A percentile compares a stretch with the other conserved stretches of the same genome.
Evolutionary conservation across 2,329 filamentous ascomycete genomes (phyloP).

Genomic region (Aureobasidium namibiae): DNA sequence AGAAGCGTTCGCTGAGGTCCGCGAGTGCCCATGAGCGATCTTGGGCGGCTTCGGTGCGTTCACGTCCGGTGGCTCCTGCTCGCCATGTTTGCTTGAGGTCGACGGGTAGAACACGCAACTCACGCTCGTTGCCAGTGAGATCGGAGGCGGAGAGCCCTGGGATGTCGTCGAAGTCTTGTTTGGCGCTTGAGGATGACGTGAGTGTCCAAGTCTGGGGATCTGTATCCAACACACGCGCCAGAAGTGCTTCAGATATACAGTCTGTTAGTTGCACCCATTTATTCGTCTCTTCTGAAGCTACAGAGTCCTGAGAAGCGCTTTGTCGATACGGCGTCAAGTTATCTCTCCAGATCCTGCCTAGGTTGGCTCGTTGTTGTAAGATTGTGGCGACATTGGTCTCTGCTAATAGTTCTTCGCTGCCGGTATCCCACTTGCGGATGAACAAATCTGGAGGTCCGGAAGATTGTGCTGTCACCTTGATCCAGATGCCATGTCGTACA

Average conservation of each 20-base stretch:
- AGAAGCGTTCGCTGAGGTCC: constrained; percentile 36
- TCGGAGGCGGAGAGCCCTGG: constrained; percentile 41
- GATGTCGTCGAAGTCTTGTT: constrained; percentile 50
- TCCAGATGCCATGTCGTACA: constrained; percentile 55
- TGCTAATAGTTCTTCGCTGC: constrained; percentile 37
- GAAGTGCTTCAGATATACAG: constrained; percentile 38
- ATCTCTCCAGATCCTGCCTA: constrained; percentile 48
- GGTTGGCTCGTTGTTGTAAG: constrained; percentile 46
- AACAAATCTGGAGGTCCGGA: constrained; percentile 34
- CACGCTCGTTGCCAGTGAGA: constrained; percentile 32
- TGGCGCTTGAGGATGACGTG: constrained; percentile 50
- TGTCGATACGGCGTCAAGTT: constrained; percentile 42
- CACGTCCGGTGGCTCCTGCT: constrained; percentile 51
- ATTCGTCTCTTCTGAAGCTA: constrained; percentile 31
- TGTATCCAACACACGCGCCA: constrained; percentile 43
- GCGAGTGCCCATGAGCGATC: constrained; percentile 55
- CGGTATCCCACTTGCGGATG: constrained; percentile 49
- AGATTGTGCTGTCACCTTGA: constrained; percentile 34
- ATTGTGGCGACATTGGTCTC: constrained; percentile 34
- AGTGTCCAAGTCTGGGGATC: constrained; percentile 45
- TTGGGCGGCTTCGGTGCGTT: constrained; percentile 53
- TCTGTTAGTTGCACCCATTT: constrained; percentile 49
- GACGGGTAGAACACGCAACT: constrained; percentile 49
- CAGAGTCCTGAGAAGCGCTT: constrained; percentile 27
- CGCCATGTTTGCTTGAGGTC: constrained; percentile 57